Percentiles rank a stretch among this genome's conserved stretches.
phyloP scores from a whole-genome alignment of 768 basidiomycete genomes.

The Mycena polygramma region DNA sequence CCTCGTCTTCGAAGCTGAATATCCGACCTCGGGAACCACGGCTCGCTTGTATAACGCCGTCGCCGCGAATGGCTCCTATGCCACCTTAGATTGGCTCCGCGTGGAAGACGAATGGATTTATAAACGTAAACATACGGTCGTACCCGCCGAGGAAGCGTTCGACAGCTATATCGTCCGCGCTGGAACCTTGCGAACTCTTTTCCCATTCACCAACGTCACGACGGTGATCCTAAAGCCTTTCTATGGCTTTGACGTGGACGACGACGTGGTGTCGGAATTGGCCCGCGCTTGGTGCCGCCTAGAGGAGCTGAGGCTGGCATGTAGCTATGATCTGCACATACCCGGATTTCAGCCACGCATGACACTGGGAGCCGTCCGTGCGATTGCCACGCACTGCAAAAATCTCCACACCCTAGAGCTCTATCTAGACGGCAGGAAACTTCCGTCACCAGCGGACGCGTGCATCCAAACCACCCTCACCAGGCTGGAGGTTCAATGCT shows the following conservation, averaged over 20 bases:
- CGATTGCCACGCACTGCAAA: neutral
- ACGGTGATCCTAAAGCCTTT: slow-evolving; percentile 3
- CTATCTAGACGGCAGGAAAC: neutral
- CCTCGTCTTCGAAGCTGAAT: neutral
- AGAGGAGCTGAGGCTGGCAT: slow-evolving; percentile 1
- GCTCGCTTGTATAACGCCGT: neutral
- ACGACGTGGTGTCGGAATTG: neutral
- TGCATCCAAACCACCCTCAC: neutral
- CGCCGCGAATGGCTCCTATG: neutral
- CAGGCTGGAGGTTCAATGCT: neutral
- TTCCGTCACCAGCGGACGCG: neutral
- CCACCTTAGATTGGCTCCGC: neutral
- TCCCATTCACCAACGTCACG: slow-evolving; percentile 3
- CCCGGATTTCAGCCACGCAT: neutral
- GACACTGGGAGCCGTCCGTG: neutral
- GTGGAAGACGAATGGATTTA: neutral
- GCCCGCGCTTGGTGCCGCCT: neutral
- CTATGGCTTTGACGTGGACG: slow-evolving; percentile 5
- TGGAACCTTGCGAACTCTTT: neutral
- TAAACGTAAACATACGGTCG: too few species aligned
- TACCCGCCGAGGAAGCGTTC: too few species aligned
- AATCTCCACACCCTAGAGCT: slow-evolving; percentile 4
- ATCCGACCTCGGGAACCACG: neutral
- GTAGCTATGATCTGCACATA: too few species aligned
- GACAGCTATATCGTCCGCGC: neutral